A percentile compares a stretch with the other conserved stretches of the same genome.
Conservation (phyloP, 139 green algal genomes). For the Tetraselmis chui region DNA sequence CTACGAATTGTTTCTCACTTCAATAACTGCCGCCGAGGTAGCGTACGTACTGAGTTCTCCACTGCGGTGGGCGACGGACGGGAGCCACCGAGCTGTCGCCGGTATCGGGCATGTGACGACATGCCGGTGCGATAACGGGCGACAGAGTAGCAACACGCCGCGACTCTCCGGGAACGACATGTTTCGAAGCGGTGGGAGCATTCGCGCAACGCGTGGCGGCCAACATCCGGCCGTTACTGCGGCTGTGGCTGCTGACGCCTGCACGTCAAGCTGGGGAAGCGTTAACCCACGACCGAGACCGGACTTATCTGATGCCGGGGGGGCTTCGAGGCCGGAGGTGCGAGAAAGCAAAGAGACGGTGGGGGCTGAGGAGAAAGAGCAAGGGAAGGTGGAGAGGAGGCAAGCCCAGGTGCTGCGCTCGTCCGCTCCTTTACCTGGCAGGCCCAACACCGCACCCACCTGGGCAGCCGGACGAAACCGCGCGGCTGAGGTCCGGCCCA, state of each 20-base stretch:
- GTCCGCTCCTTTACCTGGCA: background rate
- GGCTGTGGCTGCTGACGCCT: background rate
- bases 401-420: background rate
- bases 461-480: background rate
- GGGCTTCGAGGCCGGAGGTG: background rate
- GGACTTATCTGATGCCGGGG: background rate
- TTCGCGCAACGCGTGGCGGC: background rate
- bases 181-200: background rate
- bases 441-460: background rate
- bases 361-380: too few species aligned
- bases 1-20: too few species aligned
- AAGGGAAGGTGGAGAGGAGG: too few species aligned
- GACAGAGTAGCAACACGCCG: too few species aligned
- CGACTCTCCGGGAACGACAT: too few species aligned
- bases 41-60: too few species aligned
- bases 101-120: too few species aligned
- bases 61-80: too few species aligned
- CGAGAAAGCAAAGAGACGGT: background rate
- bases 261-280: background rate
- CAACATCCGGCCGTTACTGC: background rate
- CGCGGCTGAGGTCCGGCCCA: background rate
- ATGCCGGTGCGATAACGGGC: too few species aligned
- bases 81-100: too few species aligned
- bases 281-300: background rate
- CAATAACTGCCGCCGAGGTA: too few species aligned